Base-by-base conservation (phyloP, 1,284 basidiomycete genomes). In the Ustilago sp. region DNA sequence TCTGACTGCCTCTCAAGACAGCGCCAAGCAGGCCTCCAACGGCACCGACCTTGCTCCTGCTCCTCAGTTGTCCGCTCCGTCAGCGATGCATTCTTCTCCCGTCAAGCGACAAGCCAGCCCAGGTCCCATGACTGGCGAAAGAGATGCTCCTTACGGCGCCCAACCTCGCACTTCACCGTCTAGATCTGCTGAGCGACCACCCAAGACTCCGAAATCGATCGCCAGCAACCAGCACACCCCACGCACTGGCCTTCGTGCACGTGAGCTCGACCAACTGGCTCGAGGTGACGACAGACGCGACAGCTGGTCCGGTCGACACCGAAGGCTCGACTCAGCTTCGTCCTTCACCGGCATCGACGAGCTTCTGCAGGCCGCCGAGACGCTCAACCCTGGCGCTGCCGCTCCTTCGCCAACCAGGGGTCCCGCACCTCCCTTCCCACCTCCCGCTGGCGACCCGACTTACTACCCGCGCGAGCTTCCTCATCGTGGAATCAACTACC, bases 291-390 rank as follows among this genome's bases (percentile, higher is more conserved):
- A 71, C 28, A 64, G 68, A 35, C 60, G 73, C 34, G 73, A 75
- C 43, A 60, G 65, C 59, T 76, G 74, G 74, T 51, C 61, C 13
- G 68, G 51, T 13, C 68, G 74, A 34, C 74, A 76, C 59, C 74
- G 65, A 34, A 67, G 74, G 36, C 19, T 76, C 38, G 68, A 70
- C 28, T 80, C 79, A 4, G 70, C 59, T 1, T 74, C 78, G 9
- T 82, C 72, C 47, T 80, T 78, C 52, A 81, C 73, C 50, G 83
- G 83, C 32, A 84, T 85, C 60, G 84, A 85, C 63, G 84, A 84
- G 68, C 77, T 85, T 17, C 75, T 85, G 11, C 82, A 85, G 35
- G 84, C 84, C 6, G 84, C 84, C 15, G 81, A 85, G 63, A 80
- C 80, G 39, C 75, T 85, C 51, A 83, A 80, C 38, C 81, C 81